Percentiles rank a stretch among this genome's conserved stretches.
Evolutionary conservation across 257 asterid species (phyloP).

Genomic region (Solanum corneliomulleri): DNA sequence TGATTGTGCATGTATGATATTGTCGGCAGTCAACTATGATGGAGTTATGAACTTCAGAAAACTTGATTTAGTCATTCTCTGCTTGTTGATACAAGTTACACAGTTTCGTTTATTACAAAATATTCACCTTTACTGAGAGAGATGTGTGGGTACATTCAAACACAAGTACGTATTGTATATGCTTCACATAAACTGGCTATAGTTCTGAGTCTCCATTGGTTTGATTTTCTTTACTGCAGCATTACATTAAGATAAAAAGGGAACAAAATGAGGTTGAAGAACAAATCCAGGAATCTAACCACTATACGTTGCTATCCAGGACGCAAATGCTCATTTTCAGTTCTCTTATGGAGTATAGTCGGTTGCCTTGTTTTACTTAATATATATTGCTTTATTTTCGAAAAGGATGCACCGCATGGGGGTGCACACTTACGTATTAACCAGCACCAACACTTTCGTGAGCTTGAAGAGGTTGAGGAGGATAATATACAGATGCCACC

Average conservation of each 20-base stretch:
- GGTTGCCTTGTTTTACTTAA: conserved; percentile 63
- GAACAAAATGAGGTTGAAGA: conserved; percentile 62
- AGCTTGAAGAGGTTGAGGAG: conserved; percentile 80
- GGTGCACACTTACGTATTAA: conserved; percentile 7
- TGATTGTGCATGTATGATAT: background rate
- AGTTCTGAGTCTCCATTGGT: conserved; percentile 33
- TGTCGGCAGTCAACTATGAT: background rate
- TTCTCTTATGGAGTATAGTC: conserved; percentile 45
- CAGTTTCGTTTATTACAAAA: background rate
- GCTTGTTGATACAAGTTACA: background rate
- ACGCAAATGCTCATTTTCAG: conserved; percentile 44
- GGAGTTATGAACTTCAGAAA: background rate
- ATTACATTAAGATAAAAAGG: conserved; percentile 38
- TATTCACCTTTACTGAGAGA: background rate
- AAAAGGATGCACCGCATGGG: conserved; percentile 15
- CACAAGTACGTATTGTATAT: background rate
- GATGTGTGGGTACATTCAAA: background rate
- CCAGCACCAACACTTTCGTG: conserved; percentile 35
- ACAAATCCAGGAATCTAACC: conserved; percentile 58
- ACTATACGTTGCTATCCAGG: conserved; percentile 81
- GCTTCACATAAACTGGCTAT: conserved; percentile 3
- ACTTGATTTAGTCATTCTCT: background rate
- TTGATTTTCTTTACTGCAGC: conserved; percentile 44
- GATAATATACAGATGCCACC: conserved; percentile 68
- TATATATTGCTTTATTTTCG: conserved; percentile 33